Evolutionary conservation across 176 grass and related monocot species (phyloP).

Genomic region (Elaeis guineensis): DNA sequence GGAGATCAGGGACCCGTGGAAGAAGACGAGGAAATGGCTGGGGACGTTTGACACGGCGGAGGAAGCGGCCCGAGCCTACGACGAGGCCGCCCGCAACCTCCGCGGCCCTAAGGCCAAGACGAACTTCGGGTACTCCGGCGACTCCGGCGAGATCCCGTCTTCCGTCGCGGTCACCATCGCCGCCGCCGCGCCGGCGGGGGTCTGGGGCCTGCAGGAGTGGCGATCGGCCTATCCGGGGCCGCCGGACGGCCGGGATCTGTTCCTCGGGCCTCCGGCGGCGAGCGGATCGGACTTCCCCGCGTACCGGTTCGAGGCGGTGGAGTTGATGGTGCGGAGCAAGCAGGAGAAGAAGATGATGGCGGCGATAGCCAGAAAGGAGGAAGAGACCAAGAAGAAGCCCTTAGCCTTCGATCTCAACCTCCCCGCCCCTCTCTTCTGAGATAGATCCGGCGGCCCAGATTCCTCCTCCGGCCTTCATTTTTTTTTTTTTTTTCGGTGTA

Average conservation of each 20-base stretch:
- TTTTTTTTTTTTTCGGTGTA: not conserved
- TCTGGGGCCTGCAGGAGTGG: too few relatives aligned
- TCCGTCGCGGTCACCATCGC: not conserved
- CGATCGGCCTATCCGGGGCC: not conserved
- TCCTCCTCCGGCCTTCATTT: not conserved
- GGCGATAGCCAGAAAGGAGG: not conserved
- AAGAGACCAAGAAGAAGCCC: constrained; percentile 1
- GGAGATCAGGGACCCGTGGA: constrained; percentile 24
- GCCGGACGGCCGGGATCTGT: constrained; percentile 6
- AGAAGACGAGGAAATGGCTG: constrained; percentile 25
- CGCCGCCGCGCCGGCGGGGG: not conserved
- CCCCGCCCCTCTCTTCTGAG: constrained; percentile 9
- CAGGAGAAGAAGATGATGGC: not conserved
- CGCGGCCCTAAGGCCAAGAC: constrained; percentile 21
- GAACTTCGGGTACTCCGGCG: constrained; percentile 11
- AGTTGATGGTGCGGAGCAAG: not conserved
- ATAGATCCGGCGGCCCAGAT: not conserved
- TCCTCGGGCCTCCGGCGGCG: not conserved
- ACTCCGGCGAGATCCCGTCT: not conserved
- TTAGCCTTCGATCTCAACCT: constrained; percentile 10
- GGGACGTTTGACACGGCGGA: constrained; percentile 29
- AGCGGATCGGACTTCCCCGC: constrained; percentile 9
- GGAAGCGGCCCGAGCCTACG: constrained; percentile 24
- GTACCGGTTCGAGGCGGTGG: constrained; percentile 1
- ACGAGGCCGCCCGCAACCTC: constrained; percentile 18